These are phyloP conservation scores for Pythium aphanidermatum DNA, from an alignment of 352 stramenopile species.

Conservation along the genomic window DNA sequence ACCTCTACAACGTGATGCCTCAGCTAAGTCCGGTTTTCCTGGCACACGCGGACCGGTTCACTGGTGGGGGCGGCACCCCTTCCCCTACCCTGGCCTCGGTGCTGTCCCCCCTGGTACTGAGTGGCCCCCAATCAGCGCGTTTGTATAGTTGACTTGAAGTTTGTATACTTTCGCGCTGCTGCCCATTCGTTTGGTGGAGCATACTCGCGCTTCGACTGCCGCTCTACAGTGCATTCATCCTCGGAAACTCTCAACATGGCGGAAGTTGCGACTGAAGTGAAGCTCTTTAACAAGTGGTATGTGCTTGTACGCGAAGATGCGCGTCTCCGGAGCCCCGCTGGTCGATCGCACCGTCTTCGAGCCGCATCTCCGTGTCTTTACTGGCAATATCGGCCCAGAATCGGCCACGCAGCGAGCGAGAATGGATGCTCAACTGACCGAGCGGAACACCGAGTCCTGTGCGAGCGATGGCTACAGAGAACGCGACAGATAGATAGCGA, in stretches of 20 bases:
- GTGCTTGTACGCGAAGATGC: conserved; percentile 18
- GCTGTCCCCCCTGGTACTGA: conserved; percentile 3
- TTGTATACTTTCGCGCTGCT: conserved; percentile 59
- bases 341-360: background rate
- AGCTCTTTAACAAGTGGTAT: conserved; percentile 95
- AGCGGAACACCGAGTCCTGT: too few species aligned
- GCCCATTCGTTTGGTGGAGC: conserved; percentile 77
- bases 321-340: background rate
- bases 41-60: conserved; percentile 24
- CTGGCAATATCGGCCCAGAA: conserved; percentile 9
- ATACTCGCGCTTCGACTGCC: conserved; percentile 11
- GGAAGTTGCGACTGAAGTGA: conserved; percentile 91
- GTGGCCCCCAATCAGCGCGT: conserved; percentile 17
- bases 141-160: conserved; percentile 56
- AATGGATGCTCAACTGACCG: background rate
- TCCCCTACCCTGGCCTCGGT: conserved; percentile 5
- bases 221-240: conserved; percentile 53
- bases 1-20: too few species aligned
- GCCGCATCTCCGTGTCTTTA: background rate
- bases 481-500: too few species aligned
- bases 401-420: conserved; percentile 3
- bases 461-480: too few species aligned
- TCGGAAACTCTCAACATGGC: conserved; percentile 90
- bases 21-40: conserved; percentile 5
- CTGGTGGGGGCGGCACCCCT: conserved; percentile 16